These are phyloP conservation scores for Yamadazyma pseudoaaseri DNA, from an alignment of 1,139 yeast genomes.

Conservation along the genomic window DNA sequence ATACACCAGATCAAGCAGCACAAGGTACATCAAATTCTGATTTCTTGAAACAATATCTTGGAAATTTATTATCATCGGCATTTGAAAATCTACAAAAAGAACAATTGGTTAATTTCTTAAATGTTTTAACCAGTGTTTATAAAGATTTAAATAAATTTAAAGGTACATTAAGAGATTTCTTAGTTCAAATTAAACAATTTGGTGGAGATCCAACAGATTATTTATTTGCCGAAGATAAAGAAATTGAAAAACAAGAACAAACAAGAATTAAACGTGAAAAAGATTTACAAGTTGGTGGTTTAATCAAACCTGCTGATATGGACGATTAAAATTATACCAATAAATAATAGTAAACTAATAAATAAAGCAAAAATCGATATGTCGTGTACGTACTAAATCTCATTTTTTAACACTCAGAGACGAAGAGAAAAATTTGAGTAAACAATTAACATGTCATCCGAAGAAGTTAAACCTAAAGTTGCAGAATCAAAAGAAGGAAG, in stretches of 20 bases:
- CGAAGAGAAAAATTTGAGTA: conserved; percentile 8
- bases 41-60: conserved; percentile 78
- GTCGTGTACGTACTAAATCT: no score
- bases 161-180: conserved; percentile 88
- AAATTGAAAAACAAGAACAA: conserved; percentile 69
- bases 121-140: conserved; percentile 72
- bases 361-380: no score
- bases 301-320: conserved; percentile 94
- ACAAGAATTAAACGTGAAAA: conserved; percentile 70
- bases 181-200: conserved; percentile 91
- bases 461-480: conserved; percentile 31
- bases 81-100: conserved; percentile 87
- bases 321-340: conserved; percentile 70
- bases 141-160: conserved; percentile 75
- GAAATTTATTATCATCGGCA: conserved; percentile 77
- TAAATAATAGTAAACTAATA: no score
- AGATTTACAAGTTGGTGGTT: conserved; percentile 88
- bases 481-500: conserved; percentile 12
- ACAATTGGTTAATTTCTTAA: conserved; percentile 79
- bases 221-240: conserved; percentile 91
- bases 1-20: conserved; percentile 71
- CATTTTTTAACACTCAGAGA: no score
- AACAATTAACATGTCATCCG: conserved; percentile 30
- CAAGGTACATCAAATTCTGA: conserved; percentile 79
- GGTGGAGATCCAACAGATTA: conserved; percentile 96